phyloP scores from a whole-genome alignment of 1,139 yeast genomes.

The Suhomyces bribrorum region DNA sequence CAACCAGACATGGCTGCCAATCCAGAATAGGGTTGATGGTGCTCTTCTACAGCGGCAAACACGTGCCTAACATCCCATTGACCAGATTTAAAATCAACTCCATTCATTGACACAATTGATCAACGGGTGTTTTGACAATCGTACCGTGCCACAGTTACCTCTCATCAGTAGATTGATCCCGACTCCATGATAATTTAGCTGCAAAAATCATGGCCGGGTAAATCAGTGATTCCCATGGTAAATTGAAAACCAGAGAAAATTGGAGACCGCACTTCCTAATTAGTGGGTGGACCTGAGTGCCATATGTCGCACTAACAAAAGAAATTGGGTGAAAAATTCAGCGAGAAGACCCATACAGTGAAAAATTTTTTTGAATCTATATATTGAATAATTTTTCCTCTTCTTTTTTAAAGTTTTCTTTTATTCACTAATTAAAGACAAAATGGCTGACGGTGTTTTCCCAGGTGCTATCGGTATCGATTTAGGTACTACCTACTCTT shows the following conservation, averaged over 20 bases:
- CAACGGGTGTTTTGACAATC: no score
- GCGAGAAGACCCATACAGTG: conserved; percentile 16
- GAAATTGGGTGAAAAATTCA: conserved; percentile 13
- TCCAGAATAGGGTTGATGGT: no score
- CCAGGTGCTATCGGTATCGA: conserved; percentile 99
- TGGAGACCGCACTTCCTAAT: conserved; percentile 4
- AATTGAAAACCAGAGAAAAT: conserved; percentile 4
- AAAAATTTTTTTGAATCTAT: conserved; percentile 17
- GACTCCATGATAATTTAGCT: no score
- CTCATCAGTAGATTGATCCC: no score
- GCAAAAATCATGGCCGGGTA: conserved; percentile 12
- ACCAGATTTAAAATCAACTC: no score
- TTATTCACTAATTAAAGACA: conserved; percentile 18
- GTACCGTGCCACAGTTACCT: no score
- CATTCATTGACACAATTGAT: no score
- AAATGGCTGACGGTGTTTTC: conserved; percentile 98
- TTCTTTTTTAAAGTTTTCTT: conserved; percentile 16
- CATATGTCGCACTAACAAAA: conserved; percentile 3
- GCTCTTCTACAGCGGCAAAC: no score
- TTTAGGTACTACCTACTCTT: conserved; percentile 98
- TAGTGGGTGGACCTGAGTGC: conserved; percentile 1
- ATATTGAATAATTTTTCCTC: conserved; percentile 12
- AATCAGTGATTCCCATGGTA: conserved; percentile 2
- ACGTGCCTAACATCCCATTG: no score
- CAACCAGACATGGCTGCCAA: no score